Evolutionary conservation across 306 rosid species (phyloP), one percentile per base, ranked within the genome.

Genomic region (Alnus rubra): DNA sequence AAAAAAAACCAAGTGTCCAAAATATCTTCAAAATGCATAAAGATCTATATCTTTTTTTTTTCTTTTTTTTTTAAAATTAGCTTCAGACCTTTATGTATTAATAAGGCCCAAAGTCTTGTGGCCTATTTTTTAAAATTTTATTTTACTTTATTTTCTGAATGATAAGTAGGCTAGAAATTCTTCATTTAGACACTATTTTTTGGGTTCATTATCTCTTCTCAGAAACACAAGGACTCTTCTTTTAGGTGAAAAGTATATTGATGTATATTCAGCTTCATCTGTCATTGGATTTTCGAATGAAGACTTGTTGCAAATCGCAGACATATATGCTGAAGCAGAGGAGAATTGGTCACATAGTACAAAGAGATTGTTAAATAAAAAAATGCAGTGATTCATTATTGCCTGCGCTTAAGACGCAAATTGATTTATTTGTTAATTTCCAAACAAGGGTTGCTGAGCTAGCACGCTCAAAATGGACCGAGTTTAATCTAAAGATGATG

Each of bases 401-500:
- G 70, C 88, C 88, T 58, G 81, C 81, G 75, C 92, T 92, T 50
- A 84, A 82, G 88, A 81, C 51, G 86, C 98, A 95, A 83, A 88
- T 91, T 78, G 87, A 91, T 69, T 86, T 87, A 39, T 92, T 88
- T 82, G 81, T 88, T 69, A 81, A 80, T 79, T 95, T 95, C 77
- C 89, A 92, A 73, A 77, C 89, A 73, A 86, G 85, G 8, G 89
- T 92, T 13, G 93, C 96, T 16, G 97, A 92, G 84, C 91, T 92
- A 69, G 98, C 98, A 68, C 98, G 98, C 71, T 89, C 93, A 64
- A 95, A 95, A 83, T 95, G 98, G 98, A 95, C 96, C 0, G 98
- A 95, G 88, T 95, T 95, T 89, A 88, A 92, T 85, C 86, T 95
- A 63, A 88, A 68, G 69, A 83, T 90, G 90, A 95, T 95, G 98